Conservation (phyloP, 2,329 filamentous ascomycete genomes). For the Clonostachys rhizophaga region DNA sequence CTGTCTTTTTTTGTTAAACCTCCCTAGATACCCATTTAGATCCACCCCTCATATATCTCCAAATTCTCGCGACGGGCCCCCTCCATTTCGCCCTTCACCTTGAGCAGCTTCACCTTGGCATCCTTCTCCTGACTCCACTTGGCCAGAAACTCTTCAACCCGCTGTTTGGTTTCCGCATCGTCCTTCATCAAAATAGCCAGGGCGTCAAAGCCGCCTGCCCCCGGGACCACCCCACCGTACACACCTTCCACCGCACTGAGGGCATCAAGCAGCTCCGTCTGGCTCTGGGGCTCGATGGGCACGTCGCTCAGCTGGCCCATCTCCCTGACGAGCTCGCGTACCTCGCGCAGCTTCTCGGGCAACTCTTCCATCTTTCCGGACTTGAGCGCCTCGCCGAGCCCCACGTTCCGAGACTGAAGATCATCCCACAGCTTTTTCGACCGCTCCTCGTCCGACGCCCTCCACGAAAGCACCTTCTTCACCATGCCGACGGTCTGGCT, state of each 20-base stretch:
- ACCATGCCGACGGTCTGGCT: conserved; percentile 95
- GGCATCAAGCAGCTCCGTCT: conserved; percentile 80
- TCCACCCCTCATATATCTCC: conserved; percentile 37
- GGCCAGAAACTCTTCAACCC: conserved; percentile 57
- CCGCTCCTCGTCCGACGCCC: conserved; percentile 56
- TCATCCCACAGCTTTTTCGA: conserved; percentile 69
- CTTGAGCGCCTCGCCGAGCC: conserved; percentile 60
- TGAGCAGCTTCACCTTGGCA: conserved; percentile 63
- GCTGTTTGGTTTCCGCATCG: conserved; percentile 55
- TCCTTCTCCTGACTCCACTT: conserved; percentile 59
- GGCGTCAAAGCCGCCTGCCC: conserved; percentile 91
- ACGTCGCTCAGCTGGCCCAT: conserved; percentile 75
- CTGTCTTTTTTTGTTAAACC: background rate
- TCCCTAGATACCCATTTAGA: conserved; percentile 12
- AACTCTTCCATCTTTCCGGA: conserved; percentile 38
- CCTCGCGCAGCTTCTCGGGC: conserved; percentile 38
- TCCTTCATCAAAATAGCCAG: conserved; percentile 76
- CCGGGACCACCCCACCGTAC: conserved; percentile 86
- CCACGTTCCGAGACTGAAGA: conserved; percentile 71
- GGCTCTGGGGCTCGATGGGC: conserved; percentile 82
- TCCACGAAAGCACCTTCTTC: conserved; percentile 83
- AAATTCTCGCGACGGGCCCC: conserved; percentile 48
- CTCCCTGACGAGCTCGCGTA: conserved; percentile 61
- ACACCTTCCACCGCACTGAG: conserved; percentile 71
- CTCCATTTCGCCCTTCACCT: conserved; percentile 68